phyloP scores from a whole-genome alignment of 768 basidiomycete species.

The Terana coerulea region DNA sequence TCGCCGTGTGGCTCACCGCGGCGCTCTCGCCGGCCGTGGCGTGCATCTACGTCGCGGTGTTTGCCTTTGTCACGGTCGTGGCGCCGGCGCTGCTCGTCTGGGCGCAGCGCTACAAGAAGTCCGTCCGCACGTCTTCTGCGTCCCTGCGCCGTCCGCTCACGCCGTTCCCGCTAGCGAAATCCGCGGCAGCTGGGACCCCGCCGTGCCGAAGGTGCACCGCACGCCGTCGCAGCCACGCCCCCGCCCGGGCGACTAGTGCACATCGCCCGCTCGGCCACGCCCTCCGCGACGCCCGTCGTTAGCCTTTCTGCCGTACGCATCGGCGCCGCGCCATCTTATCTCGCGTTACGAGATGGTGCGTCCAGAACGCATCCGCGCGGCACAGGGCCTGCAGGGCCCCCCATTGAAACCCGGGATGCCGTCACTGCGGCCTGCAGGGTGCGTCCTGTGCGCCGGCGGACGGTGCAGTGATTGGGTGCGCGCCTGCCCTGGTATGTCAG shows the following conservation, averaged over 20 bases:
- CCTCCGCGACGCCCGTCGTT: too few species aligned
- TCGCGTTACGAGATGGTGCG: background rate
- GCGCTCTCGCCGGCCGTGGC: slow-evolving; percentile 54
- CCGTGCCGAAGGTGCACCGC: slow-evolving; percentile 47
- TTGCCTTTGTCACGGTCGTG: slow-evolving; percentile 60
- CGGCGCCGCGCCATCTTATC: slow-evolving; percentile 7
- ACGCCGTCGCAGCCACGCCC: background rate
- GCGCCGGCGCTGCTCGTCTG: slow-evolving; percentile 75
- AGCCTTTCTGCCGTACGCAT: too few species aligned
- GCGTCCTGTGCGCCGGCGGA: background rate
- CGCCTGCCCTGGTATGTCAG: too few species aligned
- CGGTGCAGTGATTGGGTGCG: too few species aligned
- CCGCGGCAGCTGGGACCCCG: slow-evolving; percentile 88
- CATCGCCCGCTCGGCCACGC: too few species aligned
- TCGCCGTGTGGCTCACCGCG: slow-evolving; percentile 48
- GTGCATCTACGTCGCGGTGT: slow-evolving; percentile 45
- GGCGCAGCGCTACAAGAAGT: slow-evolving; percentile 90
- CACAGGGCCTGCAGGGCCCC: too few species aligned
- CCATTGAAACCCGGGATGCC: too few species aligned
- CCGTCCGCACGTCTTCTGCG: slow-evolving; percentile 27
- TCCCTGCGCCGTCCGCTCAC: background rate
- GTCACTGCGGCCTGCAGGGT: too few species aligned
- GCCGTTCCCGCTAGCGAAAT: slow-evolving; percentile 59
- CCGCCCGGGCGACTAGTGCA: too few species aligned
- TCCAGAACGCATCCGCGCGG: background rate